phyloP scores from a whole-genome alignment of 2,329 filamentous ascomycete genomes.

The Helotiales sp. region DNA sequence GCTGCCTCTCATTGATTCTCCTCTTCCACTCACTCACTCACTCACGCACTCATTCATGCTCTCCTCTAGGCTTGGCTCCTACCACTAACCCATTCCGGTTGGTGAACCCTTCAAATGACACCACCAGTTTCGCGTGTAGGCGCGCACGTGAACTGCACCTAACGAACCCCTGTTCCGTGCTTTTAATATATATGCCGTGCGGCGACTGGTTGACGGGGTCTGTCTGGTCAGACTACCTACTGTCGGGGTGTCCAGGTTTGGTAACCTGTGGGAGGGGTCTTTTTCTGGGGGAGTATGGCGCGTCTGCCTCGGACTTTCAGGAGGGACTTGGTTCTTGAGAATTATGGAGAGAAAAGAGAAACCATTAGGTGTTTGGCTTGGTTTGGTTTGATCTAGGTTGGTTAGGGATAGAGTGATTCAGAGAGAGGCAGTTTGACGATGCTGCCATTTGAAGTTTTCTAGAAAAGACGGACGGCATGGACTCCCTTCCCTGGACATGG shows the following conservation, averaged over 20 bases:
- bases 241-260: neutral
- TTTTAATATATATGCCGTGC: slow-evolving; percentile 3
- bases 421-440: too few relatives aligned
- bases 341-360: neutral
- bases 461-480: too few relatives aligned
- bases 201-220: neutral
- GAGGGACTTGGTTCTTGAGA: too few relatives aligned
- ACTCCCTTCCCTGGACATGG: too few relatives aligned
- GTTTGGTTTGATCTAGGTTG: too few relatives aligned
- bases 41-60: neutral
- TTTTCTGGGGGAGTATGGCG: neutral
- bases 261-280: neutral
- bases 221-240: neutral
- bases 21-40: neutral
- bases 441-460: too few relatives aligned
- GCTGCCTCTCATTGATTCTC: neutral
- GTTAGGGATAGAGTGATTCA: too few relatives aligned
- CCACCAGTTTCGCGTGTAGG: neutral
- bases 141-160: neutral
- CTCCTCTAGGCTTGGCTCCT: neutral
- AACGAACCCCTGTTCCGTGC: neutral
- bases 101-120: neutral
- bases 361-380: too few relatives aligned
- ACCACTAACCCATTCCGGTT: neutral
- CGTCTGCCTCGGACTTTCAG: neutral